Conservation (phyloP, 2,329 filamentous ascomycete species). For the Curvularia eragrostidis region DNA sequence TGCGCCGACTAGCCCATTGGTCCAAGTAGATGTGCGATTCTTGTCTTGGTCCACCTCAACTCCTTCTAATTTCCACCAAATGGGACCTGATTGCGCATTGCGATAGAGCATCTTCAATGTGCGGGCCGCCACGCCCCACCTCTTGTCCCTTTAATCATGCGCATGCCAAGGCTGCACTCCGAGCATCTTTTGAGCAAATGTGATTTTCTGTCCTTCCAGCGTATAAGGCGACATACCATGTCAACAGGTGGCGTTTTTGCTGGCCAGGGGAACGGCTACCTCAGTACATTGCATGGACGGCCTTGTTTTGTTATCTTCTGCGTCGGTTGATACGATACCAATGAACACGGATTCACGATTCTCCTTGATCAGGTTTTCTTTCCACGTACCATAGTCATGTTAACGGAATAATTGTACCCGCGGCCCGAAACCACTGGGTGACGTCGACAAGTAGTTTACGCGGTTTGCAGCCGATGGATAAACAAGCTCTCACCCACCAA, state of each 20-base stretch:
- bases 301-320: slow-evolving; percentile 10
- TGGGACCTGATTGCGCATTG: neutral
- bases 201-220: neutral
- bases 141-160: neutral
- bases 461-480: slow-evolving; percentile 28
- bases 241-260: neutral
- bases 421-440: slow-evolving; percentile 1
- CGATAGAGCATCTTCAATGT: neutral
- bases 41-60: neutral
- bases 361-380: slow-evolving; percentile 1
- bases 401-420: slow-evolving; percentile 15
- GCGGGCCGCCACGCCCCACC: neutral
- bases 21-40: neutral
- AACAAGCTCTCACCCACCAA: slow-evolving; percentile 30
- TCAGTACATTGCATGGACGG: slow-evolving; percentile 17
- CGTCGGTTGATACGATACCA: slow-evolving; percentile 29
- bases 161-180: neutral
- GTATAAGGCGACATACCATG: neutral
- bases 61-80: slow-evolving; percentile 1
- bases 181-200: neutral
- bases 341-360: slow-evolving; percentile 25
- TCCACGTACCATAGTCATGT: neutral
- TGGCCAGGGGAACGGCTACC: neutral
- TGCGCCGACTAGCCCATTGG: neutral
- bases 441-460: slow-evolving; percentile 17